Evolutionary conservation across 1,284 basidiomycete species (phyloP), one percentile per base, ranked within the genome.

Genomic region (Moniliella sp.): DNA sequence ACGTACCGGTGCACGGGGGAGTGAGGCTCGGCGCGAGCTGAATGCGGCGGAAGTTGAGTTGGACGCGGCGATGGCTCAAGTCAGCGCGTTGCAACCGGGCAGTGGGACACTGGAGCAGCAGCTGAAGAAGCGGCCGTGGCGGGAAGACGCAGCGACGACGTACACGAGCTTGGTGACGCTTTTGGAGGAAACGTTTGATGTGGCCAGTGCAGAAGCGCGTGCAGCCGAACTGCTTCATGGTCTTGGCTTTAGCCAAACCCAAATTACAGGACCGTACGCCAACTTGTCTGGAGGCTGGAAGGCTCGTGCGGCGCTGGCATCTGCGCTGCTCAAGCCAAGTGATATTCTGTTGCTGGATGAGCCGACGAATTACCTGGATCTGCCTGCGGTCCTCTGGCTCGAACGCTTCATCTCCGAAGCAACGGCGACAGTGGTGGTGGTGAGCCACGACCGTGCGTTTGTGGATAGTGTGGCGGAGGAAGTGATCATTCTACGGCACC

Each of bases 391-490:
- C 1, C 55, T 66, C 13, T 67, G 63, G 57, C 62, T 68, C 2
- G 69, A 77, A 47, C 57, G 64, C 2, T 72, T 73, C 45, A 65
- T 78, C 14, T 45, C 31, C 1, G 39, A 64, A 1, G 55, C 43
- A 17, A 34, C 34, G 17, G 65, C 67, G 3, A 73, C 74, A 0
- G 61, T 78, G 7, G 66, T 78, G 16, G 62, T 66, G 33, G 63
- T 74, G 15, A 72, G 75, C 0, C 77, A 79, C 54, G 76, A 79
- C 48, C 71, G 72, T 29, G 69, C 30, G 17, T 78, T 80, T 48
- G 62, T 75, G 13, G 70, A 76, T 45, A 62, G 64, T 14, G 66
- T 76, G 27, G 69, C 70, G 0, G 69, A 76, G n/a, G 73, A 77
- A 48, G 70, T 72, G 0, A 70, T 78, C 34, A 65, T 73, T 12